Percentiles rank a stretch among this genome's conserved stretches.
Conservation (phyloP, 2,329 filamentous ascomycete species). For the Niveomyces coronatus region DNA sequence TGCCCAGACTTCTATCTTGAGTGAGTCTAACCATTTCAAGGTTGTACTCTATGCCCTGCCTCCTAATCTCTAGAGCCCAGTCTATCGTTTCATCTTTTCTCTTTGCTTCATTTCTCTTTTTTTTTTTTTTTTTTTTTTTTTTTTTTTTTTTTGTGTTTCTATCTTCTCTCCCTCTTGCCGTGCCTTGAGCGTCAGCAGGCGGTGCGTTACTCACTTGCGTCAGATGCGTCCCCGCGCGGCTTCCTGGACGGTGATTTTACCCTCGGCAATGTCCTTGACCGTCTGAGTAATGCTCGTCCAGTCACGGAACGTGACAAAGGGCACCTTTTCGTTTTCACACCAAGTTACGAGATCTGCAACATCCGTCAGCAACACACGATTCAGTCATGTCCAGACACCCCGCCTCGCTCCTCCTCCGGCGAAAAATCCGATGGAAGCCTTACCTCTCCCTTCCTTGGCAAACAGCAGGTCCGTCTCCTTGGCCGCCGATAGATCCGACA, state of each 20-base stretch:
- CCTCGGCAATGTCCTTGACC: slow-evolving; percentile 66
- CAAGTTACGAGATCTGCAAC: slow-evolving; percentile 69
- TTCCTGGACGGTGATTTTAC: slow-evolving; percentile 58
- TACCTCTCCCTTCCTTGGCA: slow-evolving; percentile 81
- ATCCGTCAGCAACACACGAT: not conserved
- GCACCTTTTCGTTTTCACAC: slow-evolving; percentile 73
- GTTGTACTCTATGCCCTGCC: not conserved
- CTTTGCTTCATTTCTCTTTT: not conserved
- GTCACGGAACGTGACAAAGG: slow-evolving; percentile 79
- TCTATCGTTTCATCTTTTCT: too few relatives aligned
- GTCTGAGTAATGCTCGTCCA: slow-evolving; percentile 71
- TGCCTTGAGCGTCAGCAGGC: too few relatives aligned
- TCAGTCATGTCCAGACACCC: not conserved
- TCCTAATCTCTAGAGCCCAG: not conserved
- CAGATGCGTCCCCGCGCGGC: slow-evolving; percentile 46
- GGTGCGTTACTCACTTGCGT: too few relatives aligned
- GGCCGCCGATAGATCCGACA: slow-evolving; percentile 85
- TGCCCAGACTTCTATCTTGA: too few relatives aligned
- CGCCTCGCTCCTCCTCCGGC: too few relatives aligned
- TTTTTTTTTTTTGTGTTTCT: not conserved
- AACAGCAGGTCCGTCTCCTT: slow-evolving; percentile 89
- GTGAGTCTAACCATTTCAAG: not conserved
- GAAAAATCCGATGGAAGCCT: slow-evolving; percentile 15
- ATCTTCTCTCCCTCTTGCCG: too few relatives aligned
- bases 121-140: not conserved